Evolutionary conservation across 2,329 filamentous ascomycete species (phyloP), one percentile per base, ranked within the genome.

Genomic region (Magnaporthiopsis rhizophila): DNA sequence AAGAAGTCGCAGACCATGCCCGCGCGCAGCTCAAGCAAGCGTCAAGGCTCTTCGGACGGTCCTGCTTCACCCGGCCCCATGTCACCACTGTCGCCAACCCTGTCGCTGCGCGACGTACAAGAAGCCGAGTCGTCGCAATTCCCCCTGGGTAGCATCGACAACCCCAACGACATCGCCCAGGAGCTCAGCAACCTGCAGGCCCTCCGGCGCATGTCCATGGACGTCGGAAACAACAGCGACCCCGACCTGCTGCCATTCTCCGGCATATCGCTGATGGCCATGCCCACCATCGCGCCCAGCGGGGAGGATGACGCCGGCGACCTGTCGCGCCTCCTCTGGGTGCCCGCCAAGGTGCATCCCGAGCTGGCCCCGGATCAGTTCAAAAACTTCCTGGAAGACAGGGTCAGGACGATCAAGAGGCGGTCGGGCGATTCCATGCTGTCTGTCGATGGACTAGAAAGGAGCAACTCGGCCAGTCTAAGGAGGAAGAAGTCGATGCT

Each of bases 321-420:
- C 73, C 87, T 92, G 9, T 92, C 93, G 2, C 86, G 92, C 67
- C 78, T 98, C 65, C 90, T 98, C 69, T 99, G 95, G 95, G 95
- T 99, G 7, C 95, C 95, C 6, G 95, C 95, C 30, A 87, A 92
- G 65, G 84, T 99, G 34, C 95, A 99, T 71, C 95, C 95, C 0
- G 95, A 99, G 76, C 81, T 99, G 61, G 95, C 95, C 3, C 95
- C 95, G 1, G 92, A 90, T 72, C 95, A 97, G 70, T 99, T 98
- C 81, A 97, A 96, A 76, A 94, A 89, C 1, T 99, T 98, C 69
- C 84, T 99, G 2, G 94, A 99, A 72, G 96, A 93, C 67, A 88
- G 93, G 72, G 91, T 97, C 15, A 90, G 97, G 69, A 89, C 91
- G 50, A 96, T 98, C 70, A 89, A 92, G 74, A 84, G 93, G 69